These are phyloP conservation scores for Sugiyamaella smithiae DNA, from an alignment of 805 yeast species.

Conservation along the genomic window DNA sequence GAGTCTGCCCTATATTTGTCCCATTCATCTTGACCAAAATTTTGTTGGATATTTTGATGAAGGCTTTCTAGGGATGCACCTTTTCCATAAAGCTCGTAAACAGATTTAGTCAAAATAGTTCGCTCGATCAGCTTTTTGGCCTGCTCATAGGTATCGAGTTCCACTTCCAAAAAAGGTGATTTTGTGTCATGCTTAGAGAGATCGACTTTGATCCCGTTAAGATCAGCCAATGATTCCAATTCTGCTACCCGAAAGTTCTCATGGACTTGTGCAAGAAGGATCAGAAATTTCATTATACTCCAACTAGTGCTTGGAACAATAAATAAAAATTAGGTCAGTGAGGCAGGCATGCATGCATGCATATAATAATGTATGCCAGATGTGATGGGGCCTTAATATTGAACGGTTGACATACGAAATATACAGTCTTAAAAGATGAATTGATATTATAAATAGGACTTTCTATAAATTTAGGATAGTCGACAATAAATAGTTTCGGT, in stretches of 20 bases:
- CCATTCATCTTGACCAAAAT: slow-evolving; percentile 32
- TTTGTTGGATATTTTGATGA: slow-evolving; percentile 49
- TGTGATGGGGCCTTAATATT: no score
- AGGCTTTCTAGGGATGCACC: slow-evolving; percentile 56
- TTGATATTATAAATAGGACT: no score
- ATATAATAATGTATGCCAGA: no score
- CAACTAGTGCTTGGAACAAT: neutral
- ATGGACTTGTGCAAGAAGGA: slow-evolving; percentile 85
- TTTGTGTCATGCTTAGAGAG: slow-evolving; percentile 45
- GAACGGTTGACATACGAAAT: no score
- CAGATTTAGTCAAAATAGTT: slow-evolving; percentile 66
- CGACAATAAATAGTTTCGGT: no score
- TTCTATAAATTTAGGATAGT: no score
- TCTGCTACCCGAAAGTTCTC: slow-evolving; percentile 78
- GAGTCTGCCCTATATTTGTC: slow-evolving; percentile 43
- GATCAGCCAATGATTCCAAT: slow-evolving; percentile 75
- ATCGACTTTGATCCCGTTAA: slow-evolving; percentile 43
- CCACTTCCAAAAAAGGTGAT: slow-evolving; percentile 68
- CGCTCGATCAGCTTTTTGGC: slow-evolving; percentile 65
- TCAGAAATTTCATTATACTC: slow-evolving; percentile 44
- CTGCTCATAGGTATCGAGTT: slow-evolving; percentile 60
- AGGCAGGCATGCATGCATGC: no score
- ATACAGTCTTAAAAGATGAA: no score
- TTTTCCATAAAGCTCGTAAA: slow-evolving; percentile 83
- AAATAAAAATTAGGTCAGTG: no score